Conservation (phyloP, 2,329 filamentous ascomycete species). For the Xylariaceae sp. region DNA sequence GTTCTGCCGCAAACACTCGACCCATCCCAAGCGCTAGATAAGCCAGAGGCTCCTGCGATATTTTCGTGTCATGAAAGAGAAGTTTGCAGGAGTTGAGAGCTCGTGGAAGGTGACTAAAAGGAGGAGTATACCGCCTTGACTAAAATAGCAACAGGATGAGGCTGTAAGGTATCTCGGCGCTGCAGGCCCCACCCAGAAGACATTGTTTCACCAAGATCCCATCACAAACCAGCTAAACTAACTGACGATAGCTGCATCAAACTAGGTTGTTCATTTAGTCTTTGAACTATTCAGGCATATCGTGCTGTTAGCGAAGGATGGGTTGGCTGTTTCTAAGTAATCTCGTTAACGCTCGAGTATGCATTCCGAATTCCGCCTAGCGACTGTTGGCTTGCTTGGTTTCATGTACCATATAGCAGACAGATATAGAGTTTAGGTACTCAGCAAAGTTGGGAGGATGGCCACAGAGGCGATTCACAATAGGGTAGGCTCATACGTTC, state of each 20-base stretch:
- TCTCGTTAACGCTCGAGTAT: conserved; percentile 13
- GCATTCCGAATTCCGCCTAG: conserved; percentile 9
- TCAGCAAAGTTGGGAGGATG: not conserved
- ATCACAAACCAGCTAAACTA: not conserved
- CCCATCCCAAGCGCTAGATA: too few relatives aligned
- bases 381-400: conserved; percentile 1
- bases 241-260: not conserved
- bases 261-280: not conserved
- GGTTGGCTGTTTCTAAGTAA: not conserved
- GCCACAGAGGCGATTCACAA: conserved; percentile 2
- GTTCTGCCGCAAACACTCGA: too few relatives aligned
- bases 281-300: conserved; percentile 1
- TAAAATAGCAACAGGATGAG: conserved; percentile 31
- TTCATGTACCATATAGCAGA: conserved; percentile 1
- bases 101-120: too few relatives aligned
- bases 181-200: not conserved
- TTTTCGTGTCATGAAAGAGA: too few relatives aligned
- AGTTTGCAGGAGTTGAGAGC: too few relatives aligned
- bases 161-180: conserved; percentile 18
- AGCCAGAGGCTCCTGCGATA: too few relatives aligned
- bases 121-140: too few relatives aligned
- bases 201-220: not conserved
- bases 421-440: not conserved
- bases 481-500: conserved; percentile 9
- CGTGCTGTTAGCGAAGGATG: conserved; percentile 7